These are phyloP conservation scores for Rusavskia elegans DNA, from an alignment of 495 filamentous ascomycete genomes.

Conservation along the genomic window DNA sequence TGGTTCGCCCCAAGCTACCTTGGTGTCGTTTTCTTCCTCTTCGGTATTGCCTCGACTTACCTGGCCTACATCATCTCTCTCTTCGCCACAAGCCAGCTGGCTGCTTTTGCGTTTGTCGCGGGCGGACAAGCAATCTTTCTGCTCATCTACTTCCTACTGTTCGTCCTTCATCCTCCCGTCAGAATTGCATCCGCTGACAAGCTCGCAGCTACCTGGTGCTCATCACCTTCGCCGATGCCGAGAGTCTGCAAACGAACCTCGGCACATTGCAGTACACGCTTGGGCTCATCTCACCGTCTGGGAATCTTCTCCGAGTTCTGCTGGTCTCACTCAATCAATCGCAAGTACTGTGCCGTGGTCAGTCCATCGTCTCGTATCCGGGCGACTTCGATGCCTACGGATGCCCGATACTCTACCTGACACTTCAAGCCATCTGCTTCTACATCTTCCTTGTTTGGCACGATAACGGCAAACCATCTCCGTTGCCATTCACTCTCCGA, in stretches of 20 bases:
- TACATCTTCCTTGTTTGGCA: slow-evolving; percentile 50
- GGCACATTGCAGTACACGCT: slow-evolving; percentile 50
- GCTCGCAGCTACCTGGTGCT: too few species aligned
- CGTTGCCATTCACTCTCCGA: slow-evolving; percentile 12
- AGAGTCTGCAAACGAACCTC: slow-evolving; percentile 43
- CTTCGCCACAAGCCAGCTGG: slow-evolving; percentile 46
- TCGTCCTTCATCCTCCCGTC: slow-evolving; percentile 10
- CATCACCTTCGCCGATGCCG: slow-evolving; percentile 15
- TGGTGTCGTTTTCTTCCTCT: slow-evolving; percentile 55
- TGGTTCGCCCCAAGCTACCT: slow-evolving; percentile 38
- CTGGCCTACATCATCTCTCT: slow-evolving; percentile 57
- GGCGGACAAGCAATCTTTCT: slow-evolving; percentile 53
- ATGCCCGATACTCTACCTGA: slow-evolving; percentile 57
- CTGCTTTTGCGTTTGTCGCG: slow-evolving; percentile 56
- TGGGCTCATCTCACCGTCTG: slow-evolving; percentile 48
- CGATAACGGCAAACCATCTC: slow-evolving; percentile 39
- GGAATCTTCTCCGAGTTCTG: slow-evolving; percentile 45
- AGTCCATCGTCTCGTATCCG: slow-evolving; percentile 44
- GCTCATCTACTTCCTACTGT: slow-evolving; percentile 57
- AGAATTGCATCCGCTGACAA: too few species aligned
- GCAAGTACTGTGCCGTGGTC: slow-evolving; percentile 43
- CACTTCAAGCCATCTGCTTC: slow-evolving; percentile 47
- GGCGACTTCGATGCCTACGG: slow-evolving; percentile 56
- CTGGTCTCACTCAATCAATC: slow-evolving; percentile 63
- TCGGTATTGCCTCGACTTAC: slow-evolving; percentile 50